Conservation (phyloP, 2,329 filamentous ascomycete species). For the Colletotrichum orchidophilum region DNA sequence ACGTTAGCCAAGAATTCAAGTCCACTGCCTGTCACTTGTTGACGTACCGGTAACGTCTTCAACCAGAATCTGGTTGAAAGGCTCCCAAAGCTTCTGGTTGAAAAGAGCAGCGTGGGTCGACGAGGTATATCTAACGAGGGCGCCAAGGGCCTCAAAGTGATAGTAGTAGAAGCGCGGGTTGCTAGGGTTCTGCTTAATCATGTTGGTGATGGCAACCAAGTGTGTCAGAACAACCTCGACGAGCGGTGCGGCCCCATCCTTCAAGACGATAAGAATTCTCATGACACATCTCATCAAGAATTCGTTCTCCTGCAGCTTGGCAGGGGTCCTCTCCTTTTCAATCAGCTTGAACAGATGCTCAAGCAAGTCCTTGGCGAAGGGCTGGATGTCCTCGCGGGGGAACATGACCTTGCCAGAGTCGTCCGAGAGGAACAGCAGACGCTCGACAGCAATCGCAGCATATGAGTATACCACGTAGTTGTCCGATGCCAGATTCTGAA, state of each 20-base stretch:
- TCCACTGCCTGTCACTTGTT: constrained; percentile 31
- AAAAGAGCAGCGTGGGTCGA: constrained; percentile 74
- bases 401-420: constrained; percentile 82
- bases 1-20: constrained; percentile 41
- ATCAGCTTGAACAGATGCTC: constrained; percentile 92
- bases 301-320: constrained; percentile 98
- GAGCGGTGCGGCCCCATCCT: constrained; percentile 79
- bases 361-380: constrained; percentile 85
- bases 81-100: constrained; percentile 82
- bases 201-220: constrained; percentile 87
- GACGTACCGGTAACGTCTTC: constrained; percentile 79
- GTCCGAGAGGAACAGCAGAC: constrained; percentile 85
- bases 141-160: constrained; percentile 94
- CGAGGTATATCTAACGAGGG: constrained; percentile 82
- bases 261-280: constrained; percentile 94
- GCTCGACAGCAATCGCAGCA: constrained; percentile 94
- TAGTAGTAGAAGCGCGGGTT: constrained; percentile 99
- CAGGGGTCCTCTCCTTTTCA: constrained; percentile 82
- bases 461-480: constrained; percentile 99
- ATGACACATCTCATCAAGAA: constrained; percentile 99
- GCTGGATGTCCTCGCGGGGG: constrained; percentile 78
- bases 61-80: constrained; percentile 82
- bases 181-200: constrained; percentile 94
- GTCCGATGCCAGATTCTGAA: constrained; percentile 87
- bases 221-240: constrained; percentile 83